Base-by-base conservation (phyloP, 2,329 filamentous ascomycete species). In the Colletotrichum caudatum region DNA sequence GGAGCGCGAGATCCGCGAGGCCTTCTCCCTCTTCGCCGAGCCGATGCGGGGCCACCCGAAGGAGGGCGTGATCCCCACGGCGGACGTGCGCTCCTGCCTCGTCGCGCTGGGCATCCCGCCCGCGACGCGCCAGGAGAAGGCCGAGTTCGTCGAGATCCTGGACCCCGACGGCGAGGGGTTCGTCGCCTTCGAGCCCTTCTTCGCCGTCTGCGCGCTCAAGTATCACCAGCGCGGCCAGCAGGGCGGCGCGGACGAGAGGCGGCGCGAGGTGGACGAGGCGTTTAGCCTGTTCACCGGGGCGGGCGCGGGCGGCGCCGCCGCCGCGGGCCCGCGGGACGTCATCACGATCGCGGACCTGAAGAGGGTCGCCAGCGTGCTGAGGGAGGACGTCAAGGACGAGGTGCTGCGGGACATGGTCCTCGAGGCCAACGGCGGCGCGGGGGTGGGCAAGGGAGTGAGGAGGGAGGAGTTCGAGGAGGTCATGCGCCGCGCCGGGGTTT, bases 351-450 rank as follows among this genome's bases (percentile, higher is more conserved):
- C 87, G 20, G 92, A 97, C 82, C 82, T 99, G 78, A 89, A 90
- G 78, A 87, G 92, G 77, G 91, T 98, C 65, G 94, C 95, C 53
- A 90, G 89, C 75, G 89, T 94, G 76, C 83, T 99, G 76, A 93
- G 94, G 81, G 94, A 97, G 82, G 94, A 91, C 73, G 91, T 97
- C 33, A 89, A 90, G 71, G 96, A 98, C 77, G 91, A 94, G 60
- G 82, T 97, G 78, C 83, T 99, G 78, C 90, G 89, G 83, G 94
- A 98, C 84, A 99, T 99, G 96, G 92, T 99, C 69, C 84, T 94
- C 60, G 95, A 98, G 85, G 96, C 95, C 60, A 98, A 97, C 81
- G 93, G 93, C 3, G 94, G 93, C 1, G 90, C 87, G 5, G 91
- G 92, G 20, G 88, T 93, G 14, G 89, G 85, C 48, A 88, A 85